Conservation (phyloP, 1,139 yeast species). For the Yamadazyma oceani region DNA sequence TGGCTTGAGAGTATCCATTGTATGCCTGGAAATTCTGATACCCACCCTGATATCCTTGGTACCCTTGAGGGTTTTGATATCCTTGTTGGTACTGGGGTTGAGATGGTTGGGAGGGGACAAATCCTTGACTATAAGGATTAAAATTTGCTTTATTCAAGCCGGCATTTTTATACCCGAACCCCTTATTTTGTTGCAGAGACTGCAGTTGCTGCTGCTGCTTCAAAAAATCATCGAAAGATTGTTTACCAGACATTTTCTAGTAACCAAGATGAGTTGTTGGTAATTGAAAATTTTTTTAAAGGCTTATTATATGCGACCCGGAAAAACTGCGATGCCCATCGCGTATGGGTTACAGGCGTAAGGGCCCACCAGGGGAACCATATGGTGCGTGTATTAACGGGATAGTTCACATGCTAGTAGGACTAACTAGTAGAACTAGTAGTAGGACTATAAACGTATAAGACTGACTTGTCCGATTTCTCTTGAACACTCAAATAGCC, state of each 20-base stretch:
- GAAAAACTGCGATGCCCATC: too few relatives aligned
- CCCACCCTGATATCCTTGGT: constrained; percentile 4
- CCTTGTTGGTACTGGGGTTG: too few relatives aligned
- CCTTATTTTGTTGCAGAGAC: constrained; percentile 23
- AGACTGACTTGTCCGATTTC: neutral
- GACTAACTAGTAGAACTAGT: too few relatives aligned
- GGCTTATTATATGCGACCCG: too few relatives aligned
- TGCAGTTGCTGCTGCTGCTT: constrained; percentile 24
- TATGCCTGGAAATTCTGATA: constrained; percentile 10
- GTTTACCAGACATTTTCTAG: constrained; percentile 21
- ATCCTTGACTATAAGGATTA: constrained; percentile 17
- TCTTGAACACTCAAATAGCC: constrained; percentile 5
- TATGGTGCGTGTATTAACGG: too few relatives aligned
- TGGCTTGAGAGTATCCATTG: constrained; percentile 8
- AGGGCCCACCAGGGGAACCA: too few relatives aligned
- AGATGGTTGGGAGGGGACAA: constrained; percentile 14
- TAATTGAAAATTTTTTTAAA: neutral
- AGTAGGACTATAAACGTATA: constrained; percentile 3
- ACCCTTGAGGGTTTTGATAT: constrained; percentile 1
- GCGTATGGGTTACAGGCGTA: too few relatives aligned
- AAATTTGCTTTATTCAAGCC: constrained; percentile 11
- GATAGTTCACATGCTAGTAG: too few relatives aligned
- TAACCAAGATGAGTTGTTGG: too few relatives aligned
- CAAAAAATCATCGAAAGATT: constrained; percentile 29
- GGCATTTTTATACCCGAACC: constrained; percentile 25